These are phyloP conservation scores for Jatropha curcas DNA, from an alignment of 345 rosid species.

Conservation along the genomic window DNA sequence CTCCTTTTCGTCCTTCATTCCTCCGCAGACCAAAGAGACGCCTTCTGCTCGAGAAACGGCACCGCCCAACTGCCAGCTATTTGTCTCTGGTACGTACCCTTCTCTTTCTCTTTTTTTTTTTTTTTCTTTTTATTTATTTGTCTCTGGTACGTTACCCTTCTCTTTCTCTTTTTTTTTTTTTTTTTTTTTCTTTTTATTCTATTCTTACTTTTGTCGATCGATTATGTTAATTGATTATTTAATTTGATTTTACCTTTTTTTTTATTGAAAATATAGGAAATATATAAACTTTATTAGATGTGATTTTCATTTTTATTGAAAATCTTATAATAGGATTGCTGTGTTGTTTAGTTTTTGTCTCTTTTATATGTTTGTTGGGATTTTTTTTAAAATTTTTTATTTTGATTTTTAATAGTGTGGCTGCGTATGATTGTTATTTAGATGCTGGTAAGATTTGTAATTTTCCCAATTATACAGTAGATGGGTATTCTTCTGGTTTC, in stretches of 20 bases:
- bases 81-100: conserved; percentile 52
- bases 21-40: conserved; percentile 25
- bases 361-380: no score
- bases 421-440: no score
- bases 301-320: background rate
- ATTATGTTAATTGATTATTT: background rate
- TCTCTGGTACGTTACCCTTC: no score
- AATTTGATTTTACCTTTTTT: background rate
- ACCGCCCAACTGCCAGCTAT: conserved; percentile 75
- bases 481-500: no score
- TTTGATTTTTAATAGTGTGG: background rate
- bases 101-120: background rate
- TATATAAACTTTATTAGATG: background rate
- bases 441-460: no score
- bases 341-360: background rate
- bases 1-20: conserved; percentile 36
- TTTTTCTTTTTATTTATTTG: no score
- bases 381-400: background rate
- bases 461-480: no score
- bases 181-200: background rate
- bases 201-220: background rate
- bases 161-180: no score
- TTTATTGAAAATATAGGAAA: background rate
- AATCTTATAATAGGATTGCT: background rate
- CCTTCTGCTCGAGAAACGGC: conserved; percentile 56